A percentile compares a stretch with the other conserved stretches of the same genome.
These are phyloP conservation scores for Ustilago nuda DNA, from an alignment of 1,284 basidiomycete genomes.

Conservation along the genomic window DNA sequence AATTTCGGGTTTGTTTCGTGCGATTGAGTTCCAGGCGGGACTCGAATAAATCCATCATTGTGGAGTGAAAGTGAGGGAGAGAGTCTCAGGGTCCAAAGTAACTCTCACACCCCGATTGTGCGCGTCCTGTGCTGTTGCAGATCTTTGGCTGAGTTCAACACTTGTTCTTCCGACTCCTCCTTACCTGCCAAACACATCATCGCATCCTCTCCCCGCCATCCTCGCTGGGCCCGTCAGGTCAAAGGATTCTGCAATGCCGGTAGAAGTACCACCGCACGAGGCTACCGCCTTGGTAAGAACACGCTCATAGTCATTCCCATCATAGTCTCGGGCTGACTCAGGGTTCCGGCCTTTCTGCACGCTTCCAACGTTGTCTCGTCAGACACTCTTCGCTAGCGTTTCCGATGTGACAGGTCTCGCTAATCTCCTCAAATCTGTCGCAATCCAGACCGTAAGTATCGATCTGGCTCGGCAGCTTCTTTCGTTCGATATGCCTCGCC, in stretches of 20 bases:
- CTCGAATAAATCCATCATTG: too few species aligned
- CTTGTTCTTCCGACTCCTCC: neutral
- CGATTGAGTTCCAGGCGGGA: too few species aligned
- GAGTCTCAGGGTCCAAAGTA: too few species aligned
- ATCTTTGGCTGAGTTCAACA: conserved; percentile 1
- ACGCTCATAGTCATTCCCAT: neutral
- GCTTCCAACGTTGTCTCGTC: neutral
- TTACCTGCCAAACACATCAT: neutral
- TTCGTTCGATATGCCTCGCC: neutral
- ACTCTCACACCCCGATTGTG: too few species aligned
- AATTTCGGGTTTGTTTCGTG: too few species aligned
- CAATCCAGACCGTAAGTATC: conserved; percentile 30
- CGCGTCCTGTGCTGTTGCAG: neutral
- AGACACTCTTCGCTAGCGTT: conserved; percentile 36
- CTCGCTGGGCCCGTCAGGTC: neutral
- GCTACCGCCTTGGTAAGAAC: neutral
- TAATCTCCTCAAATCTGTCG: conserved; percentile 47
- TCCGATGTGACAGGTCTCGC: conserved; percentile 49
- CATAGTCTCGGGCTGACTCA: neutral
- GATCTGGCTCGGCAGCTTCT: neutral
- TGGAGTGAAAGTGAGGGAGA: too few species aligned
- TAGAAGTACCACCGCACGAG: neutral
- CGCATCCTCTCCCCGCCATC: neutral
- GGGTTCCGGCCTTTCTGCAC: neutral
- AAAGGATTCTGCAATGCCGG: neutral